These are phyloP conservation scores for Verticillium zaregamsianum DNA, from an alignment of 2,329 filamentous ascomycete genomes.

Conservation along the genomic window DNA sequence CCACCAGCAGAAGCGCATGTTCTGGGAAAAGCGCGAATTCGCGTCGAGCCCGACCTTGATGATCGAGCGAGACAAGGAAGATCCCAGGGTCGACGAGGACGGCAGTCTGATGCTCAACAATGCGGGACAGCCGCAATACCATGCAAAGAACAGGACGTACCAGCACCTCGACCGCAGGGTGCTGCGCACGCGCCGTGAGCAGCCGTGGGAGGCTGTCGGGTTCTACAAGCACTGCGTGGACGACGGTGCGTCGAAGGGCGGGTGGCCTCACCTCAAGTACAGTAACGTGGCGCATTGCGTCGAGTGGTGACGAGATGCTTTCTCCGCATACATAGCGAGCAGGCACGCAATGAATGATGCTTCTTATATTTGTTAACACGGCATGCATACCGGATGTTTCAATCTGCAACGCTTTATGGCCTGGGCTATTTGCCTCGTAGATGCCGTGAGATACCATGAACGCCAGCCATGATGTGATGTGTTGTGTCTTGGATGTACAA, in stretches of 20 bases:
- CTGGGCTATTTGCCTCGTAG: background rate
- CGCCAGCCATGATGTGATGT: slow-evolving; percentile 2
- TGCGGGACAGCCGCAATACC: background rate
- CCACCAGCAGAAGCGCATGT: background rate
- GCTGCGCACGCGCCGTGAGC: background rate
- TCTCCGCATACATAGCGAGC: background rate
- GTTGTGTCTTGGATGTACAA: background rate
- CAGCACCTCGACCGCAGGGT: background rate
- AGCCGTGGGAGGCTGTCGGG: background rate
- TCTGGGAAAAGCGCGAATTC: background rate
- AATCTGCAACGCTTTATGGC: slow-evolving; percentile 1
- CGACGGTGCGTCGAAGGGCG: background rate
- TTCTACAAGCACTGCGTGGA: background rate
- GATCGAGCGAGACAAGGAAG: background rate
- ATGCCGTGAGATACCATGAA: background rate
- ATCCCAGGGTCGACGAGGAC: background rate
- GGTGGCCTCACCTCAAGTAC: background rate
- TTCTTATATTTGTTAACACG: background rate
- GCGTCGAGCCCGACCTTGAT: background rate
- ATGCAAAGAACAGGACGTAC: background rate
- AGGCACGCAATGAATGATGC: background rate
- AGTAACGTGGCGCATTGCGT: background rate
- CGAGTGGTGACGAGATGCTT: background rate
- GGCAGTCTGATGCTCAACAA: background rate
- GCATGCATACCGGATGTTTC: background rate